phyloP scores from a whole-genome alignment of 345 rosid genomes.

The Erysimum cheiranthoides region DNA sequence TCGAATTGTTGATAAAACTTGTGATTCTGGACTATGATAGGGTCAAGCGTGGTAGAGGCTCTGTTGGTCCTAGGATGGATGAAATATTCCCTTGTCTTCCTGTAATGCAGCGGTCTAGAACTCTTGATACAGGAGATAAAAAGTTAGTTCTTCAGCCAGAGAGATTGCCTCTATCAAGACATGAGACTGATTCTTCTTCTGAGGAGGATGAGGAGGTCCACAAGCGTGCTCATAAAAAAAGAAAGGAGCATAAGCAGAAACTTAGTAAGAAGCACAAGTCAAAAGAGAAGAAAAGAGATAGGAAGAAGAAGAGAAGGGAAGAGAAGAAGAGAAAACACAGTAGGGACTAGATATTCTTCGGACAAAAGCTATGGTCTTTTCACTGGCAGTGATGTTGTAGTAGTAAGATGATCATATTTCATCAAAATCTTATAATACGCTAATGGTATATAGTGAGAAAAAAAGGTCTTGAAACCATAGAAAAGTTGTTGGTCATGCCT shows the following conservation, averaged over 20 bases:
- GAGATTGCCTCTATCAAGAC: constrained; percentile 50
- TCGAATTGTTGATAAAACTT: neutral
- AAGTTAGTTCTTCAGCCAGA: constrained; percentile 54
- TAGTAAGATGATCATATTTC: constrained; percentile 8
- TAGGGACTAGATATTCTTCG: constrained; percentile 23
- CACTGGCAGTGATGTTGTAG: neutral
- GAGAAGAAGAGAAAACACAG: constrained; percentile 30
- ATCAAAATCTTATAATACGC: neutral
- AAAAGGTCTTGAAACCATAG: neutral
- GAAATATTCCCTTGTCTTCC: constrained; percentile 76
- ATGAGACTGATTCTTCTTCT: constrained; percentile 37
- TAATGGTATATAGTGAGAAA: neutral
- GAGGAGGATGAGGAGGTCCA: constrained; percentile 48
- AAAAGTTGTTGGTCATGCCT: neutral
- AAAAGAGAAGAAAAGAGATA: constrained; percentile 47
- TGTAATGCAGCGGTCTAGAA: constrained; percentile 40
- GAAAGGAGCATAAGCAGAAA: constrained; percentile 52
- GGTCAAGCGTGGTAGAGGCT: constrained; percentile 89
- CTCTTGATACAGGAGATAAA: constrained; percentile 39
- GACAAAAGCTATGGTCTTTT: neutral
- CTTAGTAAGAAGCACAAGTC: constrained; percentile 58
- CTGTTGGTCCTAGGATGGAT: constrained; percentile 93
- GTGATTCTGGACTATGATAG: constrained; percentile 49
- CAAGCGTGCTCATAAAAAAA: constrained; percentile 45
- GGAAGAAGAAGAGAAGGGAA: constrained; percentile 44